Evolutionary conservation across 1,284 basidiomycete species (phyloP), one percentile per base, ranked within the genome.

Genomic region (Rhizoctonia solani): DNA sequence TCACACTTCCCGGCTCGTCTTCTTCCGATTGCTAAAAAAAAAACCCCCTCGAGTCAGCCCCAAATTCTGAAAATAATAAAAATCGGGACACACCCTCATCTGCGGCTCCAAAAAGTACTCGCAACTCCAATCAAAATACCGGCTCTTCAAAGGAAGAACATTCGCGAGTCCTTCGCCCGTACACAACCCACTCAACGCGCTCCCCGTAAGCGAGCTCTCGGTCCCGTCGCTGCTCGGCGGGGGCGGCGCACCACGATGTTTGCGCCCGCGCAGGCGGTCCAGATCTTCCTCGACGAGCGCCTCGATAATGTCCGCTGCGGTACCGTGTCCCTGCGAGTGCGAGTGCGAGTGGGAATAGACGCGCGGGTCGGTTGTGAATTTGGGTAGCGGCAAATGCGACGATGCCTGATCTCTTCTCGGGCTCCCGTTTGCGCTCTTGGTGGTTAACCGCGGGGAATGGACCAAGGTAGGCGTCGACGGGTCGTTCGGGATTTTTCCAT

Each of bases 101-200:
- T 97, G 96, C 3, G 96, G 95, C 77, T 98, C 95, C 70, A 92
- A 95, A 81, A 98, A 99, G 77, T 98, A 98, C 75, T 98, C 95
- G 74, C 88, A 87, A 69, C 93, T 95, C 93, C 94, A 98, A 74
- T 97, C 95, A 75, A 92, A 99, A 77, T 94, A 95, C 1, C 86
- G 84, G 74, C 92, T 95, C 78, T 93, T 94, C 72, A 99, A 79
- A 0, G 96, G 96, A 69, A 99, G 79, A 1, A 81, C 78, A 72
- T 83, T 63, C 32, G 54, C 63, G 4, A 70, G 44, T 1, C 47
- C 55, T 13, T 70, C 69, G 6, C 46, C 50, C 14, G 67, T 56
- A 27, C 44, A 65, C 58, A 63, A 54, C 39, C 54, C 69, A 21
- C 42, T 59, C 29, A 46, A 32, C 44, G 27, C 56, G 8, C 25